These are phyloP conservation scores for Zelopaecilomyces penicillatus DNA, from an alignment of 2,329 filamentous ascomycete genomes.

Conservation along the genomic window DNA sequence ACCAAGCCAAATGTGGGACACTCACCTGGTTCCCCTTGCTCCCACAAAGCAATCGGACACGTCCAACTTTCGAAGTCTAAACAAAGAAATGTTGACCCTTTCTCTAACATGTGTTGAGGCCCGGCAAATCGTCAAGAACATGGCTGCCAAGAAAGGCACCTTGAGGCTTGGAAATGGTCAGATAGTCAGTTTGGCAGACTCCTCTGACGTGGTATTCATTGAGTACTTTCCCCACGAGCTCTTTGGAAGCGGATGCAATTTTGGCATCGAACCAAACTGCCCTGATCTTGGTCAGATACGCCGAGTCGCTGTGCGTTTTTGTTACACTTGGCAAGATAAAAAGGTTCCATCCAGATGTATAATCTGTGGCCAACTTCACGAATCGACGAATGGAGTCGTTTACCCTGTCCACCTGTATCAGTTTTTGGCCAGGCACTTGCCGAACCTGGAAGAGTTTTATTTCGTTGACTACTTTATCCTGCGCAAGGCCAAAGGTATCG, in stretches of 20 bases:
- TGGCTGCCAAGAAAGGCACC: constrained; percentile 14
- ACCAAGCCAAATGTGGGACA: constrained; percentile 11
- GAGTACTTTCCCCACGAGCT: constrained; percentile 25
- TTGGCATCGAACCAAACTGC: constrained; percentile 20
- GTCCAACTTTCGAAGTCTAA: constrained; percentile 23
- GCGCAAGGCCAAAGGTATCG: constrained; percentile 13
- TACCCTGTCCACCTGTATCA: constrained; percentile 35
- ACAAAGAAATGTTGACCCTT: constrained; percentile 19
- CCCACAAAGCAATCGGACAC: constrained; percentile 22
- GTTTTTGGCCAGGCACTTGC: constrained; percentile 32
- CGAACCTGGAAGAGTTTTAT: constrained; percentile 35
- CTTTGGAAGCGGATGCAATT: constrained; percentile 18
- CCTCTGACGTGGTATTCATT: constrained; percentile 23
- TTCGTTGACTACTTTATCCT: constrained; percentile 36
- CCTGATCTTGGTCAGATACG: constrained; percentile 24
- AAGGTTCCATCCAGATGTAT: constrained; percentile 19
- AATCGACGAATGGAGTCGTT: constrained; percentile 15
- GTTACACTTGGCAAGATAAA: constrained; percentile 31
- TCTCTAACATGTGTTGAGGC: constrained; percentile 21
- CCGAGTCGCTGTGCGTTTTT: constrained; percentile 34
- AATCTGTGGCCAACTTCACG: constrained; percentile 25
- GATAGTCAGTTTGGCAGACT: constrained; percentile 21
- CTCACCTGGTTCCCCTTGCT: constrained; percentile 18
- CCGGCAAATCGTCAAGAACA: constrained; percentile 11
- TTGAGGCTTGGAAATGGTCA: constrained; percentile 19